These are phyloP conservation scores for Cruciata laevipes DNA, from an alignment of 257 asterid genomes.

Conservation along the genomic window DNA sequence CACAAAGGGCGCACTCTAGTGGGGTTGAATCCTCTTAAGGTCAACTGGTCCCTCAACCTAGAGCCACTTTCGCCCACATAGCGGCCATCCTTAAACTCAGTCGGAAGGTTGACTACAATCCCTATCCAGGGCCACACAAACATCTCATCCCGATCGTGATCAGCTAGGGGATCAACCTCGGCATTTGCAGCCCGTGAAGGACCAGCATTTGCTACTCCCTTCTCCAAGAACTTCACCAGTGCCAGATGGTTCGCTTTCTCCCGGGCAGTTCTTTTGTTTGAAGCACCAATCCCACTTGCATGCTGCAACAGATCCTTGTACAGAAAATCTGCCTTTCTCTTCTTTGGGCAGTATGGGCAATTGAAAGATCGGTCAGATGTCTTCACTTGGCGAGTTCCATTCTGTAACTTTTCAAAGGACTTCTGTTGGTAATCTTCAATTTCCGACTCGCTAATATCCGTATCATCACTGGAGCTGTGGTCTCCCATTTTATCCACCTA, in stretches of 20 bases:
- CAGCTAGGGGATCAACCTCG: slow-evolving; percentile 41
- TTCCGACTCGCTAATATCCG: slow-evolving; percentile 45
- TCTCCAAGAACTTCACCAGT: slow-evolving; percentile 57
- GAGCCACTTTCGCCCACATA: slow-evolving; percentile 77
- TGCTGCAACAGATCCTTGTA: slow-evolving; percentile 67
- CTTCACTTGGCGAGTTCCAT: slow-evolving; percentile 45
- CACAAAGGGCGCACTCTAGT: slow-evolving; percentile 71
- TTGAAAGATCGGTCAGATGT: slow-evolving; percentile 44
- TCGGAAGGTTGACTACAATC: slow-evolving; percentile 55
- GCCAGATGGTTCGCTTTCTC: slow-evolving; percentile 74
- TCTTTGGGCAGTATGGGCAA: slow-evolving; percentile 75
- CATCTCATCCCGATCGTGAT: slow-evolving; percentile 57
- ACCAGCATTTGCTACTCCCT: slow-evolving; percentile 33
- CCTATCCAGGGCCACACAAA: slow-evolving; percentile 98
- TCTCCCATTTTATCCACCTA: slow-evolving; percentile 20
- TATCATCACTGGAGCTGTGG: slow-evolving; percentile 30
- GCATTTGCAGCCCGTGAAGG: slow-evolving; percentile 30
- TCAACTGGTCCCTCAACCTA: slow-evolving; percentile 55
- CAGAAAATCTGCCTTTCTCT: slow-evolving; percentile 42
- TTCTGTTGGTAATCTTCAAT: slow-evolving; percentile 30
- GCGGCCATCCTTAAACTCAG: slow-evolving; percentile 47
- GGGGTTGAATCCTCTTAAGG: slow-evolving; percentile 56
- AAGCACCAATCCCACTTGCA: slow-evolving; percentile 48
- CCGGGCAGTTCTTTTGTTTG: slow-evolving; percentile 43
- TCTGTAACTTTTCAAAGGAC: slow-evolving; percentile 40